Evolutionary conservation across 306 rosid genomes (phyloP).

Genomic region (Pachyrhizus erosus): DNA sequence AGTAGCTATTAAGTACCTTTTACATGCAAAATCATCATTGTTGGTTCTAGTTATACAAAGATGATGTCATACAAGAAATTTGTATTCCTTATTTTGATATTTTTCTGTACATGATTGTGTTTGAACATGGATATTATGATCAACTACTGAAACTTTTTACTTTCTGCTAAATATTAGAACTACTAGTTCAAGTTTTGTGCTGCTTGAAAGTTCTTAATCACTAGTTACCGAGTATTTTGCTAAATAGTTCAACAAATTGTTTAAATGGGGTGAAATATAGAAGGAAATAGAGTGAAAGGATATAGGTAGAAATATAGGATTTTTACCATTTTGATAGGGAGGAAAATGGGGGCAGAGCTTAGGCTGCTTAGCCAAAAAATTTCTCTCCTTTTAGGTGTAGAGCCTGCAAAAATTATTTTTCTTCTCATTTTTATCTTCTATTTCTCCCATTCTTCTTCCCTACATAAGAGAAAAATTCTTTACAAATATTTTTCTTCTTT

Average conservation of each 20-base stretch:
- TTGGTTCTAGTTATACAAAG: constrained; percentile 8
- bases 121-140: neutral
- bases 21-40: constrained; percentile 1
- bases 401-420: neutral
- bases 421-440: neutral
- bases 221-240: neutral
- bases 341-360: neutral
- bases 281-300: neutral
- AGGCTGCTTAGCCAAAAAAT: neutral
- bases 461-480: neutral
- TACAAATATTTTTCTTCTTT: neutral
- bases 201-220: neutral
- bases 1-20: constrained; percentile 4
- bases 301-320: neutral
- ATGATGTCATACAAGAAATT: constrained; percentile 5
- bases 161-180: neutral
- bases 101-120: neutral
- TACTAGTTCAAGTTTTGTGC: constrained; percentile 13
- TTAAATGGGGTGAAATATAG: neutral
- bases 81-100: neutral
- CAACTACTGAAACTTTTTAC: neutral
- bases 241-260: neutral
- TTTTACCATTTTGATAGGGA: neutral
- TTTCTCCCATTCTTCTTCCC: neutral
- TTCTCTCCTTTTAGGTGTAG: neutral